Conservation (phyloP, 805 yeast species). For the Brettanomyces anomalus region DNA sequence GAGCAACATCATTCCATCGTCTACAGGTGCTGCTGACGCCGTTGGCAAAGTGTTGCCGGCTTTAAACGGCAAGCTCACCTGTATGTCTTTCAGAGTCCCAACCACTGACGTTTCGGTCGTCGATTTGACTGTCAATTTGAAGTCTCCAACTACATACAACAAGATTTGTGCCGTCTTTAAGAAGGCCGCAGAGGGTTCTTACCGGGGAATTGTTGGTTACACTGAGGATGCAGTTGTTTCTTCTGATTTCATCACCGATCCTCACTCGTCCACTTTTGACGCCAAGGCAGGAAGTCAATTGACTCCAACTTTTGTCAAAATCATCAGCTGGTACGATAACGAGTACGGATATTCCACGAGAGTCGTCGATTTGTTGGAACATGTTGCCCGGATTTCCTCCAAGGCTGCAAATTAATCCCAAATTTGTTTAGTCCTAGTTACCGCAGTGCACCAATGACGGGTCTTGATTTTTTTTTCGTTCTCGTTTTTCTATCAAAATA, state of each 20-base stretch:
- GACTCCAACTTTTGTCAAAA: constrained; percentile 83
- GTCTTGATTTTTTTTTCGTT: no score
- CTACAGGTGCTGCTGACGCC: constrained; percentile 97
- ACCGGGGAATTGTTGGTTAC: constrained; percentile 81
- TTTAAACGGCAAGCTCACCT: constrained; percentile 87
- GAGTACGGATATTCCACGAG: constrained; percentile 95
- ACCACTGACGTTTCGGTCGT: constrained; percentile 91
- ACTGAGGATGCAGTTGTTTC: constrained; percentile 91
- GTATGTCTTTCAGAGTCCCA: constrained; percentile 91
- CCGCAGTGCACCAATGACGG: no score
- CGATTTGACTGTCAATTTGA: constrained; percentile 79
- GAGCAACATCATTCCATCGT: constrained; percentile 90
- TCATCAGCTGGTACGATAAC: constrained; percentile 92
- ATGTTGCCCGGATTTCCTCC: constrained; percentile 51
- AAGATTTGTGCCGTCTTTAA: constrained; percentile 71
- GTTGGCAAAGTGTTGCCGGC: constrained; percentile 92
- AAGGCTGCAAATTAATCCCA: no score
- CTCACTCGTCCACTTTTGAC: constrained; percentile 83
- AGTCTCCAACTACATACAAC: constrained; percentile 69
- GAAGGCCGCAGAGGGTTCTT: constrained; percentile 69
- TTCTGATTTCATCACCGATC: constrained; percentile 77
- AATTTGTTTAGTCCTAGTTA: no score
- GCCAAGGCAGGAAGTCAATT: constrained; percentile 85
- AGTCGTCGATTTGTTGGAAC: constrained; percentile 83
- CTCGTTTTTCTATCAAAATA: no score